Evolutionary conservation across 495 filamentous ascomycete genomes (phyloP).

Genomic region (Staphylotrichum tortipilum): DNA sequence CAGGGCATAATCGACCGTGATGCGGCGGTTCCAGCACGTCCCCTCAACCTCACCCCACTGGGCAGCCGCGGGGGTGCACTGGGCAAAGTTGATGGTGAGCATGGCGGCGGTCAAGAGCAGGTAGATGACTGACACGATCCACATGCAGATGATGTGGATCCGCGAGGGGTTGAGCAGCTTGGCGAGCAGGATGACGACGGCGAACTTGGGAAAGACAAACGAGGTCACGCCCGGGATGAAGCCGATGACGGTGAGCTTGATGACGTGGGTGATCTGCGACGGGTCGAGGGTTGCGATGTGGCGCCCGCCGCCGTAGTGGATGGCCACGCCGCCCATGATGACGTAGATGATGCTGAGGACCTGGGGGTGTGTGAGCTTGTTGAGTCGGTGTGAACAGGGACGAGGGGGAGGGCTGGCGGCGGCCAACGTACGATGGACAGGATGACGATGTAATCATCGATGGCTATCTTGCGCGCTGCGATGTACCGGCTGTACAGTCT

Average conservation of each 20-base stretch:
- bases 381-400: too few relatives aligned
- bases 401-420: too few relatives aligned
- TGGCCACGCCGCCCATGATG: slow-evolving; percentile 6
- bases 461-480: too few relatives aligned
- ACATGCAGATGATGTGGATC: slow-evolving; percentile 12
- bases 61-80: slow-evolving; percentile 16
- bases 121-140: slow-evolving; percentile 14
- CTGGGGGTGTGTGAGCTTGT: too few relatives aligned
- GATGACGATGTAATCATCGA: too few relatives aligned
- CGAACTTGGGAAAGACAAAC: slow-evolving; percentile 21
- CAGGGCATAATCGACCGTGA: slow-evolving; percentile 15
- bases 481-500: too few relatives aligned
- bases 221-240: slow-evolving; percentile 19
- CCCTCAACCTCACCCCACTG: slow-evolving; percentile 15
- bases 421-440: too few relatives aligned
- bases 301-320: slow-evolving; percentile 12
- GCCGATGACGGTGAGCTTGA: slow-evolving; percentile 16
- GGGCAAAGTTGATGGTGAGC: slow-evolving; percentile 19
- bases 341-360: slow-evolving; percentile 12
- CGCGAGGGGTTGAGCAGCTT: slow-evolving; percentile 13
- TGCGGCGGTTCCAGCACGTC: slow-evolving; percentile 14
- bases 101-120: slow-evolving; percentile 7
- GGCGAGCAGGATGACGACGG: slow-evolving; percentile 18
- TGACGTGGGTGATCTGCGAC: slow-evolving; percentile 3
- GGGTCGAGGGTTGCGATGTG: slow-evolving; percentile 10